Evolutionary conservation across 305 asterid species (phyloP).

Genomic region (Fraxinus angustifolia): DNA sequence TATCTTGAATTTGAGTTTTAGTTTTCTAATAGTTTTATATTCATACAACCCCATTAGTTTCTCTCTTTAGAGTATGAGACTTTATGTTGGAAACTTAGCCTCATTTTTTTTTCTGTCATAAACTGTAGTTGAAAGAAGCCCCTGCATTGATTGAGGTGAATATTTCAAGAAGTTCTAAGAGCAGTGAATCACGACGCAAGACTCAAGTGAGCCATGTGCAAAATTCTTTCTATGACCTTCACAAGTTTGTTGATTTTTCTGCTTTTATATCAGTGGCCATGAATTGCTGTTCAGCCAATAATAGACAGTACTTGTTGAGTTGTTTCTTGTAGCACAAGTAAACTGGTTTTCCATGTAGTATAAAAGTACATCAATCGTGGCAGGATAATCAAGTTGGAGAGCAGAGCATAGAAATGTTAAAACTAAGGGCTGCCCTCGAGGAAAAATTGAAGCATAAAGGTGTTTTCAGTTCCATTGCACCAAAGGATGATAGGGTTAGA

Average conservation of each 20-base stretch:
- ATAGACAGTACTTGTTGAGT: background rate
- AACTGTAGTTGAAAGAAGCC: constrained; percentile 41
- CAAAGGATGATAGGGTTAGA: constrained; percentile 39
- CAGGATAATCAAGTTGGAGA: constrained; percentile 63
- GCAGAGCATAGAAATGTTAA: constrained; percentile 86
- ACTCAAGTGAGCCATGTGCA: constrained; percentile 47
- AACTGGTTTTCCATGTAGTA: constrained; percentile 16
- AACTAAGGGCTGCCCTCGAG: constrained; percentile 81
- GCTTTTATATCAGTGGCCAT: background rate
- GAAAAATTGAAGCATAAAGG: constrained; percentile 80
- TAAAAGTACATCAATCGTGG: constrained; percentile 20
- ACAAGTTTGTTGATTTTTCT: background rate
- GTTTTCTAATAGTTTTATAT: constrained; percentile 10
- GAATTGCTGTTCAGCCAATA: background rate
- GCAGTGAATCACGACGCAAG: constrained; percentile 35
- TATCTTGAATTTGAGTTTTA: constrained; percentile 13
- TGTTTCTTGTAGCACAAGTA: constrained; percentile 3
- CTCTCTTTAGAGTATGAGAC: background rate
- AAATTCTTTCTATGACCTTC: background rate
- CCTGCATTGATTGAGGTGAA: constrained; percentile 30
- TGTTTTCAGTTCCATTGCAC: constrained; percentile 53
- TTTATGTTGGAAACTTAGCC: constrained; percentile 21
- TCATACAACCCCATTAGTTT: background rate
- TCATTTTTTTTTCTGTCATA: constrained; percentile 13
- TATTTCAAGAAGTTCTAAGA: constrained; percentile 32